Conservation (phyloP, 1,284 basidiomycete genomes). For the Schizophyllum commune region DNA sequence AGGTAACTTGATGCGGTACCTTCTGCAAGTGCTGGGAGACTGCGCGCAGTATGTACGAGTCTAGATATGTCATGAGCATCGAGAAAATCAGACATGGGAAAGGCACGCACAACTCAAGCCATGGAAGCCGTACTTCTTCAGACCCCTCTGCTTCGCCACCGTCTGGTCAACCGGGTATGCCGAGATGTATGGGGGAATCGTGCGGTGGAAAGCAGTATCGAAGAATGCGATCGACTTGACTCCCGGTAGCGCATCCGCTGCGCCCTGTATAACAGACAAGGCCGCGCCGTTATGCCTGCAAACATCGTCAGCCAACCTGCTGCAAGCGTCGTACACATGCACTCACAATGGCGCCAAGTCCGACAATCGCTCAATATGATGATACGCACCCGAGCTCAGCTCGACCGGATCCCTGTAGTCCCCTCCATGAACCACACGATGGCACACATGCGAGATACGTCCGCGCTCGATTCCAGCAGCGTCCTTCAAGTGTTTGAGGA, state of each 20-base stretch:
- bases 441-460: slow-evolving; percentile 50
- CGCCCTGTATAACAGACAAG: slow-evolving; percentile 53
- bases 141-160: slow-evolving; percentile 51
- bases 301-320: background rate
- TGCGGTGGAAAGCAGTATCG: slow-evolving; percentile 79
- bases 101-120: slow-evolving; percentile 57
- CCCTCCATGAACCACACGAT: slow-evolving; percentile 81
- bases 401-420: slow-evolving; percentile 60
- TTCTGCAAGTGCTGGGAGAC: slow-evolving; percentile 53
- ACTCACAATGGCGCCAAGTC: slow-evolving; percentile 76
- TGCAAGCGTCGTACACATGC: slow-evolving; percentile 3
- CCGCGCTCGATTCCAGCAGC: slow-evolving; percentile 36
- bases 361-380: slow-evolving; percentile 67
- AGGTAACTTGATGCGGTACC: slow-evolving; percentile 17
- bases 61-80: slow-evolving; percentile 26
- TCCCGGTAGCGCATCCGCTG: slow-evolving; percentile 54
- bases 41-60: slow-evolving; percentile 55
- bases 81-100: slow-evolving; percentile 18
- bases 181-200: slow-evolving; percentile 66
- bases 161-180: slow-evolving; percentile 70
- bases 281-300: slow-evolving; percentile 56
- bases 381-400: slow-evolving; percentile 53
- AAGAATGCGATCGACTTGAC: slow-evolving; percentile 67
- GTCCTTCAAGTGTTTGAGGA: slow-evolving; percentile 42
- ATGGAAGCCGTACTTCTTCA: slow-evolving; percentile 87